Conservation (phyloP, 2,329 filamentous ascomycete species). For the Leptographium radiaticola region DNA sequence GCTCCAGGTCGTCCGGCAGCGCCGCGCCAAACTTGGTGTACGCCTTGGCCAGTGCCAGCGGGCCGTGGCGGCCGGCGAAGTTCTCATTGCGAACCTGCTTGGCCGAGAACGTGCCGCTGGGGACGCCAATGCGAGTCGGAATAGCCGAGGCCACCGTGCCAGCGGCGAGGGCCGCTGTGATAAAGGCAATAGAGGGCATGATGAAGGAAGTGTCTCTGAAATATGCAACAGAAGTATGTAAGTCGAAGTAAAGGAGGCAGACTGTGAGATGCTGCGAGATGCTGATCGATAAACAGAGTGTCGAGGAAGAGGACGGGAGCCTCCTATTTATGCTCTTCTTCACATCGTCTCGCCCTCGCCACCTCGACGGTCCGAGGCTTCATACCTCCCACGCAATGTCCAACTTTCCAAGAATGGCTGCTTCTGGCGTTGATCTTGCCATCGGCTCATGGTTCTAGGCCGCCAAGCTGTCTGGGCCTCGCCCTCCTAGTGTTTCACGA, state of each 20-base stretch:
- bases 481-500: not conserved
- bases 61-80: conserved; percentile 18
- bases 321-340: no score
- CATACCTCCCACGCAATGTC: no score
- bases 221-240: no score
- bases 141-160: conserved; percentile 1
- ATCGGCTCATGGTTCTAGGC: no score
- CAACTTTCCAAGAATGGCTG: conserved; percentile 2
- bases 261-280: no score
- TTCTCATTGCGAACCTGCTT: conserved; percentile 17
- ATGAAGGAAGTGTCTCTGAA: not conserved
- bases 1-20: conserved; percentile 18
- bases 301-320: not conserved
- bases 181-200: conserved; percentile 6
- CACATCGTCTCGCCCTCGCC: no score
- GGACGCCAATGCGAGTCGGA: not conserved
- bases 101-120: not conserved
- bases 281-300: not conserved
- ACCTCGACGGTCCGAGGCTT: no score
- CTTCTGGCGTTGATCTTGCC: not conserved
- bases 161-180: conserved; percentile 4
- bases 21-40: conserved; percentile 24
- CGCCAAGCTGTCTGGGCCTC: no score
- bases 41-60: conserved; percentile 21
- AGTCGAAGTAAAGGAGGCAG: not conserved